Percentiles rank a stretch among this genome's conserved stretches.
Conservation (phyloP, 106 monocot genomes). For the Alisma plantagoaquatica region DNA sequence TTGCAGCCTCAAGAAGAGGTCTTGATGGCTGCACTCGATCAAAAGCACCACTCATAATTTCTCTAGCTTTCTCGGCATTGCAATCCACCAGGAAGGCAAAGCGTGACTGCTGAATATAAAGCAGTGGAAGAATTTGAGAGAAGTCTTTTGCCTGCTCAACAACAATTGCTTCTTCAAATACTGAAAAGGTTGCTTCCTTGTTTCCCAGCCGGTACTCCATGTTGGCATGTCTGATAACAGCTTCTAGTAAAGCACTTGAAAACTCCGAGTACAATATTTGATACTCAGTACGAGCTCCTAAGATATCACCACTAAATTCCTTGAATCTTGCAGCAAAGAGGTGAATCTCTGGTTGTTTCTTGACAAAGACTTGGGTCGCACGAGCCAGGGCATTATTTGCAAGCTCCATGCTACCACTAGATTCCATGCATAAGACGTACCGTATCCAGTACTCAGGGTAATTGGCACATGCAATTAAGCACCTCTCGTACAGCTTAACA, state of each 20-base stretch:
- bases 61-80: constrained; percentile 71
- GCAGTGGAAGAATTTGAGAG: constrained; percentile 60
- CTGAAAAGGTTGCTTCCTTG: constrained; percentile 59
- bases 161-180: constrained; percentile 80
- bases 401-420: constrained; percentile 82
- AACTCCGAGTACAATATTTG: constrained; percentile 67
- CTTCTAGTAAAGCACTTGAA: constrained; percentile 64
- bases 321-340: constrained; percentile 92
- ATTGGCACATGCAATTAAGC: constrained; percentile 96
- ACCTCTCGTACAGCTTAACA: constrained; percentile 94
- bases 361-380: constrained; percentile 98
- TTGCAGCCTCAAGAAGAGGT: constrained; percentile 73
- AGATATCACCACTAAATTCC: constrained; percentile 66
- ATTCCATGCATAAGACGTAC: constrained; percentile 87
- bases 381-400: constrained; percentile 97
- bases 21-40: constrained; percentile 48
- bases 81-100: constrained; percentile 69
- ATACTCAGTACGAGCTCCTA: constrained; percentile 69
- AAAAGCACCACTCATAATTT: constrained; percentile 37
- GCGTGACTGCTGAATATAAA: constrained; percentile 68
- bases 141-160: constrained; percentile 71
- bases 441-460: constrained; percentile 97
- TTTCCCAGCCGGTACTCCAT: constrained; percentile 81
- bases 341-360: constrained; percentile 95
- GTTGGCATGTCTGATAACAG: constrained; percentile 76